phyloP scores from a whole-genome alignment of 371 early-diverging fungal species.

The Mucor velutinosus region DNA sequence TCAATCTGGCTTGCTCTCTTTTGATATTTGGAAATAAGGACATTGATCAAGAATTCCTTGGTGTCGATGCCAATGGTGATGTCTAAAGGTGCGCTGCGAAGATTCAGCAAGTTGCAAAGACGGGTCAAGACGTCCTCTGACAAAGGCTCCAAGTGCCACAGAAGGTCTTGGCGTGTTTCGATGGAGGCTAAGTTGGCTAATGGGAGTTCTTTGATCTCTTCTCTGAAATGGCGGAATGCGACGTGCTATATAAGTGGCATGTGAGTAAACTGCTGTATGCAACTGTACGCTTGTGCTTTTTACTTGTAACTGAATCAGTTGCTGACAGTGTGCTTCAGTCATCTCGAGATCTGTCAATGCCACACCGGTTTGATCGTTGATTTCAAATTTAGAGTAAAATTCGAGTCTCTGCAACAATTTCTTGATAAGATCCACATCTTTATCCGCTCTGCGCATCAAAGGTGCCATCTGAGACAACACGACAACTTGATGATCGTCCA shows the following conservation, averaged over 20 bases:
- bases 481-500: slow-evolving; percentile 82
- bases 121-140: slow-evolving; percentile 44
- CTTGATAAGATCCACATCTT: slow-evolving; percentile 55
- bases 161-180: slow-evolving; percentile 54
- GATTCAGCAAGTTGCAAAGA: slow-evolving; percentile 59
- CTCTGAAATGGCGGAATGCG: slow-evolving; percentile 68
- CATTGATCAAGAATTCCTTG: slow-evolving; percentile 54
- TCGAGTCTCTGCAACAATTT: slow-evolving; percentile 66
- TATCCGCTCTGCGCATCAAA: slow-evolving; percentile 48
- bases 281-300: background rate
- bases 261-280: background rate
- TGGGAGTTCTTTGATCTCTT: slow-evolving; percentile 71
- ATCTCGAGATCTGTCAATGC: slow-evolving; percentile 71
- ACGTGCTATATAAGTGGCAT: slow-evolving; percentile 39
- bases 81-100: slow-evolving; percentile 52
- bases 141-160: slow-evolving; percentile 60
- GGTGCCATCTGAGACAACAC: slow-evolving; percentile 60
- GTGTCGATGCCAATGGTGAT: slow-evolving; percentile 32
- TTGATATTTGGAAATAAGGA: slow-evolving; percentile 61
- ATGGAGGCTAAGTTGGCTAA: slow-evolving; percentile 74
- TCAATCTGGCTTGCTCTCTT: slow-evolving; percentile 70
- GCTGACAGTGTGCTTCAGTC: slow-evolving; percentile 60
- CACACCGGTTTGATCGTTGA: slow-evolving; percentile 82
- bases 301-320: slow-evolving; percentile 72
- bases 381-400: slow-evolving; percentile 76